phyloP scores from a whole-genome alignment of 257 asterid genomes.

The Capsicum baccatum region DNA sequence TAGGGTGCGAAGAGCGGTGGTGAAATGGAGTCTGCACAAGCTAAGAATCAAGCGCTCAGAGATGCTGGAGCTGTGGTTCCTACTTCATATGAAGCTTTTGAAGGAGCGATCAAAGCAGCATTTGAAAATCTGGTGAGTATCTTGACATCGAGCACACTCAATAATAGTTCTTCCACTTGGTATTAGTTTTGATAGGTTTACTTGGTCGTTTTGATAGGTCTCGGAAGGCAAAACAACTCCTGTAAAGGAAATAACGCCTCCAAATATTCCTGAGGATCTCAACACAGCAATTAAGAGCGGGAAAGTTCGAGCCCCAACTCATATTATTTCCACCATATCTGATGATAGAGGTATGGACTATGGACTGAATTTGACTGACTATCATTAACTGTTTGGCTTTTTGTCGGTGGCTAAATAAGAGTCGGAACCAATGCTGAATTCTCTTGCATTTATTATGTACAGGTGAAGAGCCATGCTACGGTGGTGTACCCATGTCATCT shows the following conservation, averaged over 20 bases:
- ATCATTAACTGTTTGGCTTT: background rate
- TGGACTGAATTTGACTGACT: conserved; percentile 13
- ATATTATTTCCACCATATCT: conserved; percentile 94
- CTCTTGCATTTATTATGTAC: conserved; percentile 35
- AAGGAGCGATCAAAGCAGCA: conserved; percentile 79
- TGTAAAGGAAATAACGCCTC: conserved; percentile 86
- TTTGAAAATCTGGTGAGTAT: conserved; percentile 68
- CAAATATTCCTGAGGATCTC: conserved; percentile 99
- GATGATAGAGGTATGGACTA: conserved; percentile 88
- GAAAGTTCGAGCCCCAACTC: conserved; percentile 99
- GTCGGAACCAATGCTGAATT: conserved; percentile 6
- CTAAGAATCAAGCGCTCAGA: conserved; percentile 89
- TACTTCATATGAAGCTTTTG: conserved; percentile 91
- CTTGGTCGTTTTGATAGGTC: conserved; percentile 49
- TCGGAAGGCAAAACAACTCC: conserved; percentile 75
- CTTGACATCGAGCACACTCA: conserved; percentile 5
- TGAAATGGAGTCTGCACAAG: conserved; percentile 99
- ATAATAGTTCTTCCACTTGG: background rate
- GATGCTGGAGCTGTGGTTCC: conserved; percentile 98
- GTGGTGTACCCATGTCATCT: conserved; percentile 97
- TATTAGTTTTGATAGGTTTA: conserved; percentile 28
- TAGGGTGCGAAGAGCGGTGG: conserved; percentile 99
- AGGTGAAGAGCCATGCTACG: conserved; percentile 98
- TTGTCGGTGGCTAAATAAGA: background rate
- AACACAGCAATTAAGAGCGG: conserved; percentile 93